Evolutionary conservation across 192 early-diverging fungal species (phyloP), one percentile per base, ranked within the genome.

Genomic region (Paraglomus occultum): DNA sequence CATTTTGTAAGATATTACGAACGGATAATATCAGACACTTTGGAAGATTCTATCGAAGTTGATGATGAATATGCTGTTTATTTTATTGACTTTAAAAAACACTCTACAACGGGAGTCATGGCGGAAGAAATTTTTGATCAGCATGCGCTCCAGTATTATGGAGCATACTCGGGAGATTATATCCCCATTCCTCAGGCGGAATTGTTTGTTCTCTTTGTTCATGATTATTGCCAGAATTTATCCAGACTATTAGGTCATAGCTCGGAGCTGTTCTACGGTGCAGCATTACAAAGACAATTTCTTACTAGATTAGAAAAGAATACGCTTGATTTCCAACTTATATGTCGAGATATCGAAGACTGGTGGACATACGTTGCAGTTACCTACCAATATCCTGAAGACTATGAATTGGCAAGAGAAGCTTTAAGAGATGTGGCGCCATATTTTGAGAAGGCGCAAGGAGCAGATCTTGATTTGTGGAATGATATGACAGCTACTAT

Each of bases 71-170:
- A 20, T 8, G 64, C 50, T 51, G 22, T 52, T 40, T 67, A 67
- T 67, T 45, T 52, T 67, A 67, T 67, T 10, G 64, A 67, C 53
- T 67, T 67, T 67, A n/a, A 67, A 40, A 67, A 67, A 51, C 64
- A 67, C 53, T 67, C 64, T 17, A 51, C 50, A 43, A 67, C 64
- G 2, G 64, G 64, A 9, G 51, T 67, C 15, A 48, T 67, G 11
- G 53, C 64, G 7, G 20, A 43, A 6, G 64, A 67, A 67, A 38
- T 52, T 18, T 67, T 67, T 67, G 64, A 52, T 17, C 42, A 17
- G 15, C 64, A 67, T 40, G 46, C 17, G 15, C 53, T 51, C 3
- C 50, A 67, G 9, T 67, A 44, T 40, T 67, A 67, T 52, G 64
- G 64, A 17, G 51, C 48, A 43, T 67, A 52, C 20, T 46, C 49